Conservation (phyloP, 306 rosid genomes). For the Citrullus colocynthis region DNA sequence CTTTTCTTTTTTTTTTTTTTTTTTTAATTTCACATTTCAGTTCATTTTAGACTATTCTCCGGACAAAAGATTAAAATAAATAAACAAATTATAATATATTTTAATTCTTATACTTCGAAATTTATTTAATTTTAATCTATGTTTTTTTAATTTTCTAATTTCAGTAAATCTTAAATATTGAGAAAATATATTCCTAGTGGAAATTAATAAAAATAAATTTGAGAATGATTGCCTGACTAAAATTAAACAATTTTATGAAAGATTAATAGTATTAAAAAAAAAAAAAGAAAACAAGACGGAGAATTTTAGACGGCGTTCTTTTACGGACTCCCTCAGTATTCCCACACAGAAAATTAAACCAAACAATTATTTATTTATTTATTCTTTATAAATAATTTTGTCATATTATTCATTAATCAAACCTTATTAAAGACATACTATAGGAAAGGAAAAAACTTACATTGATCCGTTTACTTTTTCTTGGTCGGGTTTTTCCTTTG, state of each 20-base stretch:
- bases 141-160: too few species aligned
- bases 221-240: too few species aligned
- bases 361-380: neutral
- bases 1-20: neutral
- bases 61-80: too few species aligned
- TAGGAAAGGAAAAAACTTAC: neutral
- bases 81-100: too few species aligned
- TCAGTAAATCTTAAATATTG: too few species aligned
- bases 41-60: neutral
- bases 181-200: too few species aligned
- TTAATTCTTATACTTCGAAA: too few species aligned
- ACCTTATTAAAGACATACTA: neutral
- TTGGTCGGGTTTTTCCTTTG: neutral
- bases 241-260: too few species aligned
- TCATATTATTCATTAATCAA: neutral
- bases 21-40: neutral
- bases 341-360: neutral
- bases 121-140: too few species aligned
- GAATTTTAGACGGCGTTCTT: neutral
- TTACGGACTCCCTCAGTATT: neutral
- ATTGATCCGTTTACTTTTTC: conserved; percentile 1
- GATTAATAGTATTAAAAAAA: neutral
- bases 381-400: neutral
- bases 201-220: too few species aligned
- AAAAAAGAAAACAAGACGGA: neutral